phyloP scores from a whole-genome alignment of 2,329 filamentous ascomycete species.

The Diaporthe ampelina region DNA sequence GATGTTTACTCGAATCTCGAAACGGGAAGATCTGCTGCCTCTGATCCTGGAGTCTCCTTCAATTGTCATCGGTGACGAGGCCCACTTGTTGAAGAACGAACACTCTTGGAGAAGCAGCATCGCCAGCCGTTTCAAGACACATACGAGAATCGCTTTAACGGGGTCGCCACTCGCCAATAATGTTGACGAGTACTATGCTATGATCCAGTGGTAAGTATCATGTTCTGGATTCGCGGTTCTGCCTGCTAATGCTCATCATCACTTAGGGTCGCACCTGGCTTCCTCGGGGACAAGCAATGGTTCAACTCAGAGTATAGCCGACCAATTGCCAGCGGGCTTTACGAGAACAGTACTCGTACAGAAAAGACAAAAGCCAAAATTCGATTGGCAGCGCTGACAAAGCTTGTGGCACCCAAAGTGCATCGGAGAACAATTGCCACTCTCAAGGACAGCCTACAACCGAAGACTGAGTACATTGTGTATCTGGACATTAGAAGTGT shows the following conservation, averaged over 20 bases:
- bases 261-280: constrained; percentile 77
- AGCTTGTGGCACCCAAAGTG: constrained; percentile 82
- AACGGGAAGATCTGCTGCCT: constrained; percentile 50
- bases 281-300: constrained; percentile 76
- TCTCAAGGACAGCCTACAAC: constrained; percentile 76
- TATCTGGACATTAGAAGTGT: constrained; percentile 76
- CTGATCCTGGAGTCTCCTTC: constrained; percentile 73
- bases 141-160: constrained; percentile 84
- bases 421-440: constrained; percentile 78
- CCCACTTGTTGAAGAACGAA: constrained; percentile 82
- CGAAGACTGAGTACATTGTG: constrained; percentile 86
- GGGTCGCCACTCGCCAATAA: constrained; percentile 90
- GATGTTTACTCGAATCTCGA: constrained; percentile 68
- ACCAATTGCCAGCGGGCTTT: constrained; percentile 81
- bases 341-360: constrained; percentile 68
- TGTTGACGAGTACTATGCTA: constrained; percentile 85
- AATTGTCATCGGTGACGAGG: constrained; percentile 88
- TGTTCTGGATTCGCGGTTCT: background rate
- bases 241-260: background rate
- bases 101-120: constrained; percentile 65
- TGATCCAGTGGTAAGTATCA: constrained; percentile 76
- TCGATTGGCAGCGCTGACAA: constrained; percentile 78
- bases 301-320: constrained; percentile 79
- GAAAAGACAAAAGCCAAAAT: constrained; percentile 74
- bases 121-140: constrained; percentile 73